Conservation (phyloP, 1,284 basidiomycete species). For the Waitea zeae region DNA sequence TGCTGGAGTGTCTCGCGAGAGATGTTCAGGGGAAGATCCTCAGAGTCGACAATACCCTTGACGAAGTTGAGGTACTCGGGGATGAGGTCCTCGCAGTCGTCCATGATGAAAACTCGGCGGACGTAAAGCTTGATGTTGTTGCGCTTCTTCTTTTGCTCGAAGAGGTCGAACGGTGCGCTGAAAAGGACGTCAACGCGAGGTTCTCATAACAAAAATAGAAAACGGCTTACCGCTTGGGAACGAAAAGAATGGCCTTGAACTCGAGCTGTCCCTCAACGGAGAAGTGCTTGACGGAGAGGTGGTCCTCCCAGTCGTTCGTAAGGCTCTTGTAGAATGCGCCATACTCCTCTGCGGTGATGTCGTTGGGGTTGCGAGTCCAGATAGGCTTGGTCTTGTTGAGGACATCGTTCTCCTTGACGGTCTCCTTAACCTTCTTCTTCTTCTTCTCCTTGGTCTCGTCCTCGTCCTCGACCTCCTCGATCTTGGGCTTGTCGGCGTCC, state of each 20-base stretch:
- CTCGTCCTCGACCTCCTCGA: constrained; percentile 71
- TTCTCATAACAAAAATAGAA: not conserved
- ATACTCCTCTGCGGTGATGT: constrained; percentile 92
- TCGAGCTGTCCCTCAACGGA: constrained; percentile 99
- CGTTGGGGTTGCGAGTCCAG: constrained; percentile 96
- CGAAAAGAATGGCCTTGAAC: constrained; percentile 98
- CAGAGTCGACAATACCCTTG: constrained; percentile 99
- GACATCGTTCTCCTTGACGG: constrained; percentile 84
- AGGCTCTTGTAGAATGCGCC: constrained; percentile 98
- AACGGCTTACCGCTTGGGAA: constrained; percentile 75
- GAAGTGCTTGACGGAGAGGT: constrained; percentile 99
- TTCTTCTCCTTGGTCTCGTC: constrained; percentile 87
- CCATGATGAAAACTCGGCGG: constrained; percentile 99
- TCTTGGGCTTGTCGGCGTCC: constrained; percentile 55
- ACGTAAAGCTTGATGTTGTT: constrained; percentile 99
- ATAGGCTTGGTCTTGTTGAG: constrained; percentile 99
- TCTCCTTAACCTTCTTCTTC: constrained; percentile 95
- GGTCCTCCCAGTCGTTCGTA: constrained; percentile 99
- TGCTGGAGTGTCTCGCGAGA: constrained; percentile 99
- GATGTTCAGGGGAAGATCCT: constrained; percentile 99
- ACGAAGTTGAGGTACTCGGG: constrained; percentile 99
- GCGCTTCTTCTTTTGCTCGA: constrained; percentile 99
- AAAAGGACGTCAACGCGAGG: not conserved
- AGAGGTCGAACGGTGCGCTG: constrained; percentile 95
- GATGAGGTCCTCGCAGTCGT: constrained; percentile 99